phyloP scores from a whole-genome alignment of 2,329 filamentous ascomycete genomes.

The Colletotrichum tofieldiae region DNA sequence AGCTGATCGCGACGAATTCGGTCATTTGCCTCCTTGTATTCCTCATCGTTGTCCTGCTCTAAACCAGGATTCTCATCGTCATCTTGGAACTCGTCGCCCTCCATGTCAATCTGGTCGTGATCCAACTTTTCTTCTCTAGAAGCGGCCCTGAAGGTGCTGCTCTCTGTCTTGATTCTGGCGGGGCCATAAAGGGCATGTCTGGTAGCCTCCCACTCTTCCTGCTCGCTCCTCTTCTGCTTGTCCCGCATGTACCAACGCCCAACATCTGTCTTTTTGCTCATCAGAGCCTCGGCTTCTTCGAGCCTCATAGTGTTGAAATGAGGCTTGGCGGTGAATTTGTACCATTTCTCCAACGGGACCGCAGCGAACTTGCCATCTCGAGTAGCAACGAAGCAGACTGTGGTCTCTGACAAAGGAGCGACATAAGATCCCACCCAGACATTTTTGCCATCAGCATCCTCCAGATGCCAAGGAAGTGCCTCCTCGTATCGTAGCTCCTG shows the following conservation, averaged over 20 bases:
- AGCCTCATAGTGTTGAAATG: constrained; percentile 84
- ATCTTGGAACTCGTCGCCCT: constrained; percentile 85
- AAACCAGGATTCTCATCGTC: constrained; percentile 86
- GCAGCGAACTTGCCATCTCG: constrained; percentile 82
- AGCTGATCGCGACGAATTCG: constrained; percentile 85
- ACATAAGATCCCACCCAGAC: constrained; percentile 95
- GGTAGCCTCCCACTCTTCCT: constrained; percentile 75
- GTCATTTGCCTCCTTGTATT: constrained; percentile 79
- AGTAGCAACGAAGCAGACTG: constrained; percentile 81
- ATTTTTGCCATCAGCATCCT: constrained; percentile 96
- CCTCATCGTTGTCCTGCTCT: constrained; percentile 86
- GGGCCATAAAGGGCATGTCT: constrained; percentile 66
- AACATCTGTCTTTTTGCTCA: constrained; percentile 83
- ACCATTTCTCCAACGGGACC: constrained; percentile 96
- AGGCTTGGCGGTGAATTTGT: constrained; percentile 87
- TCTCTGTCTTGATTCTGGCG: constrained; percentile 78
- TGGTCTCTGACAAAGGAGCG: constrained; percentile 87
- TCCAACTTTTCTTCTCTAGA: constrained; percentile 77
- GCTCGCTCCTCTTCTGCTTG: constrained; percentile 69
- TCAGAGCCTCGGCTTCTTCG: constrained; percentile 87
- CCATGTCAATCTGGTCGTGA: constrained; percentile 78
- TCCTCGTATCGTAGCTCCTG: constrained; percentile 89
- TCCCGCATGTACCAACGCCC: constrained; percentile 86
- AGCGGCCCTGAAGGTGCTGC: constrained; percentile 73
- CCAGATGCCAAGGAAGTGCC: constrained; percentile 94